Evolutionary conservation across 1,284 basidiomycete genomes (phyloP).

Genomic region (Cyathus pygmaeus): DNA sequence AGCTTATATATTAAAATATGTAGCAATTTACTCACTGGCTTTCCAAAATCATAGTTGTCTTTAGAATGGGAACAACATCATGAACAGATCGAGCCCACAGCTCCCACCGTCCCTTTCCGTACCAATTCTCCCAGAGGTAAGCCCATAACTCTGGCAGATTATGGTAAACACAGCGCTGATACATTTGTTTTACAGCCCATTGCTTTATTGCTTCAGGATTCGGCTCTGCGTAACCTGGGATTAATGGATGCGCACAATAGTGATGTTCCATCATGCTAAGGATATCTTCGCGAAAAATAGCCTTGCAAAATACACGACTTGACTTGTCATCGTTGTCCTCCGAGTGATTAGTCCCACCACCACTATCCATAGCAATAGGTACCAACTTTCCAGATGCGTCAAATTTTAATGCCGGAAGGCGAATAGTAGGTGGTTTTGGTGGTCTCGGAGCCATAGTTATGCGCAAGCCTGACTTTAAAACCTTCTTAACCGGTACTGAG

Average conservation of each 20-base stretch:
- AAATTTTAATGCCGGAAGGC: neutral
- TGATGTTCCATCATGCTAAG: conserved; percentile 21
- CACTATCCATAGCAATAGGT: neutral
- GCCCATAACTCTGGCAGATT: conserved; percentile 16
- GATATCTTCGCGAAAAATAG: conserved; percentile 5
- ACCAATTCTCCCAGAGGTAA: conserved; percentile 22
- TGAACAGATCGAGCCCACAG: conserved; percentile 12
- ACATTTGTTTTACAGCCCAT: conserved; percentile 21
- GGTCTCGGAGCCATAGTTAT: neutral
- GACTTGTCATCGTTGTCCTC: conserved; percentile 5
- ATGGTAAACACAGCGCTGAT: conserved; percentile 13
- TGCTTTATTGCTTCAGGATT: conserved; percentile 11
- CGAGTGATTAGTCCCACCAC: conserved; percentile 4
- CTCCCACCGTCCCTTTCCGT: conserved; percentile 13
- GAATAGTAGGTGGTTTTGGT: neutral
- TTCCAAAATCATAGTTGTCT: conserved; percentile 23
- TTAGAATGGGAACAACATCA: conserved; percentile 13
- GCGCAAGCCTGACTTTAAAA: neutral
- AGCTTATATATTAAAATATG: neutral
- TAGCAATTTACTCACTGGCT: conserved; percentile 24
- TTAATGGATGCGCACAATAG: conserved; percentile 16
- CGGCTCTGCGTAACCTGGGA: conserved; percentile 14
- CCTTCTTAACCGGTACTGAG: neutral
- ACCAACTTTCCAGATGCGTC: neutral
- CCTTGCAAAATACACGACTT: conserved; percentile 13